Percentiles rank a stretch among this genome's conserved stretches.
Evolutionary conservation across 2,329 filamentous ascomycete species (phyloP).

Genomic region (Monosporascus cannonballus): DNA sequence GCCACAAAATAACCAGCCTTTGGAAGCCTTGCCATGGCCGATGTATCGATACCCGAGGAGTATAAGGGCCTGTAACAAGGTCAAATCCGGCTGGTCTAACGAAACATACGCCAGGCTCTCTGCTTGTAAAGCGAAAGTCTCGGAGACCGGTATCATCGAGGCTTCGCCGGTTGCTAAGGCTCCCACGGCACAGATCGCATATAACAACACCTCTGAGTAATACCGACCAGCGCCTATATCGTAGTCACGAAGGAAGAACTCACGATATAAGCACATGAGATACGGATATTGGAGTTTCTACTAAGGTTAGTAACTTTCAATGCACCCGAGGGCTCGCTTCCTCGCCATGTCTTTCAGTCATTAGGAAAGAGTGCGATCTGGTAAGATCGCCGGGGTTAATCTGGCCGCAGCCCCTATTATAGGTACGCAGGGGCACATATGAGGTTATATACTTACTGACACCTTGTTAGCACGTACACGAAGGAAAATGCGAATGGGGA

Average conservation of each 20-base stretch:
- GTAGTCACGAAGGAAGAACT: conserved; percentile 45
- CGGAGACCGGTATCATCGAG: conserved; percentile 29
- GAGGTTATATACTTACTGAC: neutral
- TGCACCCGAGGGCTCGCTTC: neutral
- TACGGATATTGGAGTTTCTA: conserved; percentile 38
- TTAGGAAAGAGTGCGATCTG: no score
- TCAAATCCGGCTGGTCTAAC: conserved; percentile 40
- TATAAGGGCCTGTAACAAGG: conserved; percentile 38
- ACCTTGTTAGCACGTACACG: neutral
- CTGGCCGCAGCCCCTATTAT: neutral
- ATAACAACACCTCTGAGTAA: conserved; percentile 44
- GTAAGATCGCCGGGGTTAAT: neutral
- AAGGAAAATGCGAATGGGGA: neutral
- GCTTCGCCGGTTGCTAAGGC: conserved; percentile 38
- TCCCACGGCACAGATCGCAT: conserved; percentile 42
- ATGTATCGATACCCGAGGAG: conserved; percentile 41
- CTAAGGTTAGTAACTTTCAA: neutral
- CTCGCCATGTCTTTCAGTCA: no score
- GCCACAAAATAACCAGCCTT: conserved; percentile 45
- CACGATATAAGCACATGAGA: conserved; percentile 44
- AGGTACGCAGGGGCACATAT: neutral
- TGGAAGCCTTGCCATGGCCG: conserved; percentile 39
- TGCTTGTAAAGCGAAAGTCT: conserved; percentile 38
- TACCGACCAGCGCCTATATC: conserved; percentile 39
- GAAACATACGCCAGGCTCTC: conserved; percentile 37